Evolutionary conservation across 176 grass and related monocot genomes (phyloP), one percentile per base, ranked within the genome.

Genomic region (Zea luxurians): DNA sequence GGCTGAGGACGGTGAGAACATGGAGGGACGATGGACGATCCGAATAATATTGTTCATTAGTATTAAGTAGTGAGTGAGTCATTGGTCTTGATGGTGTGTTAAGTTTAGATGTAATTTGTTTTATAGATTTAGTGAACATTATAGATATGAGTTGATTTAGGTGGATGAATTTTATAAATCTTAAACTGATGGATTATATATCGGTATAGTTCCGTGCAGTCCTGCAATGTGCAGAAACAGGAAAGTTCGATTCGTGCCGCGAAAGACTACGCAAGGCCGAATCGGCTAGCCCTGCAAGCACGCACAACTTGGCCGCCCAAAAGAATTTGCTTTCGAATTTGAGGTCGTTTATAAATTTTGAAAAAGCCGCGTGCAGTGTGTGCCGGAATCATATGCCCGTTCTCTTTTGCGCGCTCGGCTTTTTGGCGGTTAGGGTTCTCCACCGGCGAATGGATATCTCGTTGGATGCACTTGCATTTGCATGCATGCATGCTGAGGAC

Each of bases 351-450:
- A 15, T 4, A 36, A 36, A 16, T 37, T 36, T 59, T 11, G 0
- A 66, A 82, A 73, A 68, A 58, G 34, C 16, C 17, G 37, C 6
- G 55, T 75, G 15, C 16, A 12, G 37, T 9, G 55, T 75, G 15
- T 52, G 62, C 35, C 44, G 34, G 86, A 84, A 89, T 71, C 82
- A 27, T 38, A 81, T 89, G 82, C 86, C 44, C 53, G 18, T 4
- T 8, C 15, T 10, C 9, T 66, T 72, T 82, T 76, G 52, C 42
- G 8, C 13, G 12, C 6, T 11, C 45, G 38, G 6, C 77, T 84
- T 88, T 89, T 77, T 66, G 58, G 71, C 77, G 48, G 82, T 81
- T 89, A 77, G 71, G 77, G 72, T 85, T 81, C 87, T 71, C 86
- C 71, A 80, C 86, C 81, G 82, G 15, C 72, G 52, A 62, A 83